phyloP scores from a whole-genome alignment of 1,284 basidiomycete genomes.

The Cryptococcus sp. region DNA sequence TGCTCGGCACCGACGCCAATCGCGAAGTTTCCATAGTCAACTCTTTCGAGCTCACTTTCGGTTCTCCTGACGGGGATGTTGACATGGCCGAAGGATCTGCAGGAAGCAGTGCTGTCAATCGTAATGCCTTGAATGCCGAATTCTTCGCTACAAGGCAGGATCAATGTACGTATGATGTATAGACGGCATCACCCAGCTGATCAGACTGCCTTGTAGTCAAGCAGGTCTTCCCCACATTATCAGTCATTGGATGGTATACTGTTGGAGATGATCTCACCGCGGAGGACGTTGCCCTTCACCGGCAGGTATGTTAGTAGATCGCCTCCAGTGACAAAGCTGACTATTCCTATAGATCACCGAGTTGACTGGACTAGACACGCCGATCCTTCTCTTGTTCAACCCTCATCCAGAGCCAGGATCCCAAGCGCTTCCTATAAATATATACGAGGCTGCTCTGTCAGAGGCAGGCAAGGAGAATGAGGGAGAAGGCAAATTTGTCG shows the following conservation, averaged over 20 bases:
- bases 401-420: conserved; percentile 35
- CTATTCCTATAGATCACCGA: conserved; percentile 28
- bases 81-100: conserved; percentile 44
- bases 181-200: conserved; percentile 35
- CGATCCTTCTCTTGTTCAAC: conserved; percentile 57
- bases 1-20: conserved; percentile 91
- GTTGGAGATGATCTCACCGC: conserved; percentile 70
- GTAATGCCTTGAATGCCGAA: conserved; percentile 64
- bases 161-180: conserved; percentile 65
- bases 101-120: background rate
- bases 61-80: conserved; percentile 19
- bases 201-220: conserved; percentile 66
- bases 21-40: conserved; percentile 96
- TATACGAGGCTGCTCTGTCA: conserved; percentile 85
- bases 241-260: conserved; percentile 97
- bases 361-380: conserved; percentile 58
- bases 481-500: conserved; percentile 61
- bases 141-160: conserved; percentile 81
- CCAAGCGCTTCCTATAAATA: conserved; percentile 76
- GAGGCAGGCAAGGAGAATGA: conserved; percentile 60
- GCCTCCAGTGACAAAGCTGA: conserved; percentile 63
- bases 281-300: conserved; percentile 77
- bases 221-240: conserved; percentile 94
- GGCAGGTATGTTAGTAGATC: conserved; percentile 63
- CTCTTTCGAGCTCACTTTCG: conserved; percentile 78